Conservation (phyloP, 345 rosid species). For the Aegle marmelos region DNA sequence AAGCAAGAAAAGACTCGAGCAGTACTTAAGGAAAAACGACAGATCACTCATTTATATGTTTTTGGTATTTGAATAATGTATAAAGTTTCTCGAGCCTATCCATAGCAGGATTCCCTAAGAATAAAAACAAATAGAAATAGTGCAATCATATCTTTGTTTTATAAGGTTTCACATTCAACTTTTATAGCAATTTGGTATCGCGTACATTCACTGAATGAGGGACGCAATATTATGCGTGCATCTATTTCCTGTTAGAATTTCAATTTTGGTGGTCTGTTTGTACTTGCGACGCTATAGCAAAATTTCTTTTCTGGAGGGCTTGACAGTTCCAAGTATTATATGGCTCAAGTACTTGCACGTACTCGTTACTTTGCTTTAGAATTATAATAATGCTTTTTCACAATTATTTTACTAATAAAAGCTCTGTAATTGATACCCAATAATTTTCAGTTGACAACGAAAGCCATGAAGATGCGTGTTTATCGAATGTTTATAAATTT, state of each 20-base stretch:
- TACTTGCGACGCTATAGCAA: not conserved
- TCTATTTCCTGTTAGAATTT: not conserved
- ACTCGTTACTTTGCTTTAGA: too few species aligned
- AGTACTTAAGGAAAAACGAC: not conserved
- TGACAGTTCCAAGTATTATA: not conserved
- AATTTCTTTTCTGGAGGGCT: not conserved
- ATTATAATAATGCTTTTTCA: too few species aligned
- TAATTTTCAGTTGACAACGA: too few species aligned
- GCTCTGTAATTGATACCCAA: too few species aligned
- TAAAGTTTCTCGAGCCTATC: not conserved
- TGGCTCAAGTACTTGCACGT: not conserved
- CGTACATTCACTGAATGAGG: constrained; percentile 11
- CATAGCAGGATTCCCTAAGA: not conserved
- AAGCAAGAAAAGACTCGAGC: not conserved
- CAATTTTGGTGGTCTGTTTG: not conserved
- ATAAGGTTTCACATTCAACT: not conserved
- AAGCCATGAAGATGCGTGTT: too few species aligned
- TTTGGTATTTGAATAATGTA: not conserved
- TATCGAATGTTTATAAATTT: too few species aligned
- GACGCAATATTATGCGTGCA: not conserved
- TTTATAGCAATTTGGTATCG: not conserved
- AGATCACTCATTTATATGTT: not conserved
- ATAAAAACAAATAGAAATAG: too few species aligned
- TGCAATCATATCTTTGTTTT: not conserved
- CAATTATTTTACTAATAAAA: too few species aligned